phyloP scores from a whole-genome alignment of 2,329 filamentous ascomycete genomes.

The Tolypocladium amazonense region DNA sequence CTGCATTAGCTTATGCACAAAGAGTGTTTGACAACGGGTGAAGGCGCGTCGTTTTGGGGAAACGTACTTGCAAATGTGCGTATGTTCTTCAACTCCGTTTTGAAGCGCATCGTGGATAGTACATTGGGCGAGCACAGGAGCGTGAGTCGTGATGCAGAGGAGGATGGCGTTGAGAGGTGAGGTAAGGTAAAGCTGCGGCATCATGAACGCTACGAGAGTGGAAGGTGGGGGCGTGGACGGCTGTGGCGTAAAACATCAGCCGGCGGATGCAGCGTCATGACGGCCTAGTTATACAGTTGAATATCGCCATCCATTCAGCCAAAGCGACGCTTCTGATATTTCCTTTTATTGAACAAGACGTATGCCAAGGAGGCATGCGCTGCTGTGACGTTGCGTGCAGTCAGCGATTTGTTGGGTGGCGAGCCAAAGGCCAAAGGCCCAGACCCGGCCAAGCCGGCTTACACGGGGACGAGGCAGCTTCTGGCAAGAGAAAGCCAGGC shows the following conservation, averaged over 20 bases:
- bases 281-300: not conserved
- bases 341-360: no score
- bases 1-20: not conserved
- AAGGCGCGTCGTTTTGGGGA: not conserved
- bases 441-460: not conserved
- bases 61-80: constrained; percentile 52
- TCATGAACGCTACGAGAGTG: not conserved
- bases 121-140: not conserved
- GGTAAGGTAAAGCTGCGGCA: not conserved
- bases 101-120: constrained; percentile 48
- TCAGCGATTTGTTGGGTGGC: not conserved
- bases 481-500: not conserved
- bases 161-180: not conserved
- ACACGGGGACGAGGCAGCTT: not conserved
- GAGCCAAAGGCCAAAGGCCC: not conserved
- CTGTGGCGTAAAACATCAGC: no score
- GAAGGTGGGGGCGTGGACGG: not conserved
- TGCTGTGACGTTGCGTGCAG: not conserved
- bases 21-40: not conserved
- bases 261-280: not conserved
- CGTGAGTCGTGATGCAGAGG: not conserved
- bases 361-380: no score
- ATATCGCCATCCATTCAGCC: not conserved
- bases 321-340: no score
- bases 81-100: constrained; percentile 54